phyloP scores from a whole-genome alignment of 2,329 filamentous ascomycete genomes.

The Shiraia sp. region DNA sequence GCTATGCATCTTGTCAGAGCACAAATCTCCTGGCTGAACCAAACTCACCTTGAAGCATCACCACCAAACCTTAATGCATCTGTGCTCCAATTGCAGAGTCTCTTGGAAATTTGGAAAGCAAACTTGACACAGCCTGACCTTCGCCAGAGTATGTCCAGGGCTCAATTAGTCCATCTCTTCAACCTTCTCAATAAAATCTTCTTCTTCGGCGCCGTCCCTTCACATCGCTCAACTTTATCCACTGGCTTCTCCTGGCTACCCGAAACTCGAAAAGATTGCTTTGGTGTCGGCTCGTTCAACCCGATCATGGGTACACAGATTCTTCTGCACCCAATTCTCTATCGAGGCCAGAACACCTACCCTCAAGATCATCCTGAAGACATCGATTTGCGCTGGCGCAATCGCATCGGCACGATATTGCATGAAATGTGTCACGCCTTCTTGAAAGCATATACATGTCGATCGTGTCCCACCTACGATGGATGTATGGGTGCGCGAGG shows the following conservation, averaged over 20 bases:
- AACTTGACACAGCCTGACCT: conserved; percentile 10
- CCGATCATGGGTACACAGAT: conserved; percentile 16
- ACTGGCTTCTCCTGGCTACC: conserved; percentile 12
- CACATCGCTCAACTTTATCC: conserved; percentile 7
- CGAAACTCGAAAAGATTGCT: conserved; percentile 8
- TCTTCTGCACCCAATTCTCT: conserved; percentile 13
- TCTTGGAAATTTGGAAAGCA: conserved; percentile 12
- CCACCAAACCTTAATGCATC: background rate
- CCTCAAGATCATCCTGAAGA: background rate
- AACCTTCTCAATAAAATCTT: conserved; percentile 14
- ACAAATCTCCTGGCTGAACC: conserved; percentile 16
- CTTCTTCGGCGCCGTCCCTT: conserved; percentile 10
- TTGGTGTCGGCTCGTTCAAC: conserved; percentile 15
- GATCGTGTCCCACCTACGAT: conserved; percentile 12
- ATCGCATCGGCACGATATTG: conserved; percentile 15
- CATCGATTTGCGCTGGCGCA: conserved; percentile 3
- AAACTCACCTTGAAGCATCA: conserved; percentile 11
- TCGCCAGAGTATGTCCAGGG: conserved; percentile 8
- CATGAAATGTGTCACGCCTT: conserved; percentile 24
- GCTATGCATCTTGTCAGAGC: conserved; percentile 18
- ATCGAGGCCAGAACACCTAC: conserved; percentile 4
- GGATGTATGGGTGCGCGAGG: conserved; percentile 7
- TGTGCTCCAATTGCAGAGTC: conserved; percentile 8
- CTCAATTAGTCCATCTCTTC: conserved; percentile 11
- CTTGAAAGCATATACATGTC: conserved; percentile 18